Base-by-base conservation (phyloP, 805 yeast genomes). In the Tetrapisispora taiwanensis region DNA sequence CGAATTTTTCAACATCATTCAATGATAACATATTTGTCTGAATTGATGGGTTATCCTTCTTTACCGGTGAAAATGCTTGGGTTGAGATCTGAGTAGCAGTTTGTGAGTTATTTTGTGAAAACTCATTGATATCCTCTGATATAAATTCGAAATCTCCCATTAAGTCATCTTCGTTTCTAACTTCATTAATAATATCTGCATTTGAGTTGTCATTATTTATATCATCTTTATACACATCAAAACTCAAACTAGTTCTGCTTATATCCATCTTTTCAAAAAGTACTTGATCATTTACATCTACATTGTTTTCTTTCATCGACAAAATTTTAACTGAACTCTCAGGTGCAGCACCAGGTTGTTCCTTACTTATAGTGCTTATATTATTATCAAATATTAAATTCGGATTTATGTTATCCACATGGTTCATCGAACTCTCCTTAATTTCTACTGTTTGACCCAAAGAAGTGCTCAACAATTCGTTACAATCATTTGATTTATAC, bases 131-230 rank as follows among this genome's bases (percentile, higher is more conserved):
- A 26, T 36, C 31, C n/a, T 36, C 30, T 6, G 39, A 26, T 7
- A 36, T 36, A 15, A 26, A 36, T 15, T 36, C 13, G 15, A 36
- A 36, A 26, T 36, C 22, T 7, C 14, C 39, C n/a, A n/a, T 17
- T 2, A 17, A 15, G n/a, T 35, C 18, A 10, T 33, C 22, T 6
- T 33, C 15, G 5, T 33, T 17, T 13, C 15, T 33, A 17, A 17
- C 36, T 19, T 18, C 36, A 7, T 18, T 33, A 14, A 38, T 43
- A 26, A 50, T 48, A 7, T 47, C 43, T 60, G 2, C 72, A 57
- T 49, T 51, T 53, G n/a, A 53, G 34, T 17, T 36, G 7, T 45
- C 39, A 15, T 50, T 46, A 9, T 49, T 46, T 30, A 49, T 33
- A 3, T 48, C 31, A 12, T 14, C 14, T 12, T 28, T 28, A 28